Evolutionary conservation across 306 rosid species (phyloP).

Genomic region (Malus fusca): DNA sequence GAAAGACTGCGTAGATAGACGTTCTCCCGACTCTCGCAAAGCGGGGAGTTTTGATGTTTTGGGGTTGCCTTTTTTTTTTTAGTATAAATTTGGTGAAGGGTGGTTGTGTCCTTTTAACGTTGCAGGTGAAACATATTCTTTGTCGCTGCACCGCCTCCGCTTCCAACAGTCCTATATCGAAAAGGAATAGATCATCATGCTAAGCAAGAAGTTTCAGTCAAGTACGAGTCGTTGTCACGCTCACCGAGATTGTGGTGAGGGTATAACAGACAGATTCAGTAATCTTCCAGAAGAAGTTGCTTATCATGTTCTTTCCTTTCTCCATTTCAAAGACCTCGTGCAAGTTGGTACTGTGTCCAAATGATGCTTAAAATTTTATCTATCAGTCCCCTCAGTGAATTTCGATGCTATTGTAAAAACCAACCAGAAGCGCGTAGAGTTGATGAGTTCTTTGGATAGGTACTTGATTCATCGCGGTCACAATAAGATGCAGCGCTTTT

Average conservation of each 20-base stretch:
- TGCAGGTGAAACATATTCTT: neutral
- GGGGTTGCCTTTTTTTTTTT: too few species aligned
- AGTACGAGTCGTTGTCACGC: neutral
- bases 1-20: too few species aligned
- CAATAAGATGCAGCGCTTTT: neutral
- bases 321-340: neutral
- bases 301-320: constrained; percentile 3
- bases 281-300: neutral
- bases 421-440: neutral
- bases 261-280: neutral
- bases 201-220: neutral
- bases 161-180: neutral
- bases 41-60: too few species aligned
- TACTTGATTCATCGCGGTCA: neutral
- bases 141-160: neutral
- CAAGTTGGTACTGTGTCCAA: neutral
- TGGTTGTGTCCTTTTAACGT: neutral
- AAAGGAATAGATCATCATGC: neutral
- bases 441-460: neutral
- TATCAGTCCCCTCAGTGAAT: neutral
- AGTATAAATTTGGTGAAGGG: neutral
- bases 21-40: too few species aligned
- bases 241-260: neutral
- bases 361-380: neutral
- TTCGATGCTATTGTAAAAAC: neutral